Evolutionary conservation across 2,329 filamentous ascomycete genomes (phyloP), one percentile per base, ranked within the genome.

Genomic region (Cercospora janseana): DNA sequence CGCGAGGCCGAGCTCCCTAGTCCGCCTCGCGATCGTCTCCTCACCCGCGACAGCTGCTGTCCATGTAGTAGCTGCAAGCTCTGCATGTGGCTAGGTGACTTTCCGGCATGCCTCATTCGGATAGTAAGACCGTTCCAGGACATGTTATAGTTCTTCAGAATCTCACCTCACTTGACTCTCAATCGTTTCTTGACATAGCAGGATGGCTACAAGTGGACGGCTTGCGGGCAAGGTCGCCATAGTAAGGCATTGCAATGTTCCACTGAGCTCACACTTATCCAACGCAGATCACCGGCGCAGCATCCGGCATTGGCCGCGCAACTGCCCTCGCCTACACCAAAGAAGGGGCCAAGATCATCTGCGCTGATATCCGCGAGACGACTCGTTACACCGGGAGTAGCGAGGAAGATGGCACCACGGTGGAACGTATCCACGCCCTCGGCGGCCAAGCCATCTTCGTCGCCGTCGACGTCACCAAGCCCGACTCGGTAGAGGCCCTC

Each of bases 371-470:
- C 7, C 53, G 56, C 10, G 57, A 60, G 41, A 40, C 16, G n/a
- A 53, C 55, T 7, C 58, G 46, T 32, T 55, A 50, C 42, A 32
- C 41, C 3, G 46, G 40, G 13, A 56, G 49, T 41, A 23, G 23
- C 10, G 52, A 54, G 24, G 67, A 63, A 40, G 41, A 52, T 3
- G 46, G 57, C 20, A 66, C 66, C 0, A 66, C 68, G 0, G 61
- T 69, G 42, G 68, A 69, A 31, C 57, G 62, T 6, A 64, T 68
- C 37, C 46, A 40, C 21, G 40, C 60, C 3, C 51, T 59, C 3
- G 69, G 66, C 13, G 68, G 66, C 4, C 56, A 63, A 35, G 64
- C 64, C 9, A 63, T 70, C 1, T 74, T 72, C 56, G 54, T 65
- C 2, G 63, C 65, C 46, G 64, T 65, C 41, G 67, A 72, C 66